These are phyloP conservation scores for Macrolepiota albuminosa DNA, from an alignment of 768 basidiomycete genomes.

Conservation along the genomic window DNA sequence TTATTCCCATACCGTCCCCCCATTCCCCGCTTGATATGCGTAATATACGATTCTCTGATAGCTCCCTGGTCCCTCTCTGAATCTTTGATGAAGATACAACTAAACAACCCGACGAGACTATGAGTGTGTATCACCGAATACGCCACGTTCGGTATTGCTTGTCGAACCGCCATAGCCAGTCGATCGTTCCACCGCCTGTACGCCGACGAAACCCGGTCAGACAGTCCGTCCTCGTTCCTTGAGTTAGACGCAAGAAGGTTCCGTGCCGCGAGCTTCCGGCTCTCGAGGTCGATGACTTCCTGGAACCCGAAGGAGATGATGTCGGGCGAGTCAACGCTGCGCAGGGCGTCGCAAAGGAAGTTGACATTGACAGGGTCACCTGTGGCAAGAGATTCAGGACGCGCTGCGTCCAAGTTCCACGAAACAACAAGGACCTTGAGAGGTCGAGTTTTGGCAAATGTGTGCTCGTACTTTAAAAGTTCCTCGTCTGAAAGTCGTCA, in stretches of 20 bases:
- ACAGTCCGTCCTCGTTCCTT: conserved; percentile 48
- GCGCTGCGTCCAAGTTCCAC: conserved; percentile 91
- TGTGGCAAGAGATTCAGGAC: conserved; percentile 64
- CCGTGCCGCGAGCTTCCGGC: conserved; percentile 88
- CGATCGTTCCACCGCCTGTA: conserved; percentile 90
- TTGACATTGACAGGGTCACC: conserved; percentile 66
- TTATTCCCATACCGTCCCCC: conserved; percentile 94
- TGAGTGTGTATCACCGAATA: conserved; percentile 83
- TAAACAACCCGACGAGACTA: conserved; percentile 87
- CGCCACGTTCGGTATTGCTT: conserved; percentile 65
- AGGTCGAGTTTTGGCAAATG: conserved; percentile 77
- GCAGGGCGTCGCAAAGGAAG: conserved; percentile 77
- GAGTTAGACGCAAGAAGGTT: conserved; percentile 77
- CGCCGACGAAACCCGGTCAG: conserved; percentile 80
- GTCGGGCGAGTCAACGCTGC: conserved; percentile 72
- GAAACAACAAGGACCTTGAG: conserved; percentile 77
- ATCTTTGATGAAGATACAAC: conserved; percentile 69
- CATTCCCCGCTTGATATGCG: conserved; percentile 88
- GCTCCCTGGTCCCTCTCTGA: conserved; percentile 40
- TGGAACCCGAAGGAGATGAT: conserved; percentile 94
- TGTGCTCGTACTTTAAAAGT: conserved; percentile 65
- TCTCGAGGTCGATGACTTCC: conserved; percentile 94
- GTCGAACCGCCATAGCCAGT: conserved; percentile 64
- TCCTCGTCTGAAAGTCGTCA: conserved; percentile 54
- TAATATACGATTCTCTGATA: conserved; percentile 68